phyloP scores from a whole-genome alignment of 2,329 filamentous ascomycete species.

The Tolypocladium ophioglossoides region DNA sequence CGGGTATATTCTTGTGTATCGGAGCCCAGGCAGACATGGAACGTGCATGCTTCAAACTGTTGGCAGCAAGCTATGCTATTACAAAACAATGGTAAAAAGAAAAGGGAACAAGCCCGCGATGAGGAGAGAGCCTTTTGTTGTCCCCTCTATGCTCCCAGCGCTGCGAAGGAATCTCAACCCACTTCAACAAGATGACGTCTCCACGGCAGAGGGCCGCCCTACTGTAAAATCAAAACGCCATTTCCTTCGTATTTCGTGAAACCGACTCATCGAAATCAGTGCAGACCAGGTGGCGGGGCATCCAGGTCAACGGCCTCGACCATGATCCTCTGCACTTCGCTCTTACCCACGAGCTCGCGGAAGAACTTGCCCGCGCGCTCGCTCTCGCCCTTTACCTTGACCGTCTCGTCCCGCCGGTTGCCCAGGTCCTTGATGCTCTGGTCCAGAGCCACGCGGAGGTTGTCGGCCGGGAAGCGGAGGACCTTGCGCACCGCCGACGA shows the following conservation, averaged over 20 bases:
- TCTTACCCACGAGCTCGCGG: constrained; percentile 65
- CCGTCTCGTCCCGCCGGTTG: constrained; percentile 68
- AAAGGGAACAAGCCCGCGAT: background rate
- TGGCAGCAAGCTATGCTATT: background rate
- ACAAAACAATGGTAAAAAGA: background rate
- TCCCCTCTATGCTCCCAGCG: background rate
- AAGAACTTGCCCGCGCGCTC: constrained; percentile 88
- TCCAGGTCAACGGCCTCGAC: constrained; percentile 47
- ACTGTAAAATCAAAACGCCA: background rate
- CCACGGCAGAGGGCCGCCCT: background rate
- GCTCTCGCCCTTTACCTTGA: constrained; percentile 72
- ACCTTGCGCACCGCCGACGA: constrained; percentile 79
- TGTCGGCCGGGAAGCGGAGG: constrained; percentile 76
- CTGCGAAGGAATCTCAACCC: background rate
- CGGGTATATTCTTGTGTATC: background rate
- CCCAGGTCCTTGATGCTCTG: constrained; percentile 77
- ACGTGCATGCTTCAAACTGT: background rate
- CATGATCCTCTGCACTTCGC: constrained; percentile 37
- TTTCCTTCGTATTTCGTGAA: background rate
- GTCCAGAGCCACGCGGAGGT: constrained; percentile 73
- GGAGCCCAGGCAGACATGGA: background rate
- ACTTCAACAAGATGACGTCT: background rate
- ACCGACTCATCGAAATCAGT: constrained; percentile 10
- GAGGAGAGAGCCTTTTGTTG: background rate
- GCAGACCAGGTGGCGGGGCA: constrained; percentile 30